Base-by-base conservation (phyloP, 352 stramenopile species). In the Globisporangium irregulare region DNA sequence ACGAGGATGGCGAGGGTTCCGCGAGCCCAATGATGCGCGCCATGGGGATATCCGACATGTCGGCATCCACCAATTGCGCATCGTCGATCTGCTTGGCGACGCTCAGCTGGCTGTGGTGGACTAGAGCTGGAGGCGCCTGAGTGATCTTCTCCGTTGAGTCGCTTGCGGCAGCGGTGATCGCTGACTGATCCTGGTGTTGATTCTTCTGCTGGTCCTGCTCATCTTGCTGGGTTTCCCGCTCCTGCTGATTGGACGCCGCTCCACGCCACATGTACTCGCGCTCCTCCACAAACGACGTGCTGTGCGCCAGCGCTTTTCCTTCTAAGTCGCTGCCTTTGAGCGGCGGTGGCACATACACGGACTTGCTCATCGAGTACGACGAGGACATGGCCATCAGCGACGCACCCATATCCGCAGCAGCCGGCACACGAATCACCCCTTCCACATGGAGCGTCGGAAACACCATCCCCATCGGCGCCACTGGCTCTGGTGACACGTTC, bases 401-500 rank as follows among this genome's bases (percentile, higher is more conserved):
- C 29, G 75, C 70, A 12, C 56, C 20, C 56, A 61, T 61, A 12
- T 32, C 56, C 6, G 18, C 6, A 22, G 58, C 66, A 29, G 81
- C 80, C 0, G 76, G 74, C 22, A 75, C 81, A 6, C 75, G 64
- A 7, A 69, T 80, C 50, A 80, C 73, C 2, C 78, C 72, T 34
- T 91, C 81, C 34, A 92, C 74, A 4, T 76, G 69, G 4, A 94
- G 74, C 29, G 78, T 92, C 7, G 86, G 86, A 65, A 94, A 94
- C 46, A 94, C 86, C 34, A 92, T 67, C 0, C 68, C 82, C 67
- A 94, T 73, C 10, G 82, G 78, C 54, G 78, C 68, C 14, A 94
- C 82, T 0, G 86, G 86, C 65, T 91, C 85, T 0, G 87, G 87
- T n/a, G 87, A 94, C 29, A 94, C 84, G 69, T 93, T 91, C 36